Percentiles rank a stretch among this genome's conserved stretches.
Evolutionary conservation across 176 grass and related monocot genomes (phyloP).

Genomic region (Elymus sibiricus): DNA sequence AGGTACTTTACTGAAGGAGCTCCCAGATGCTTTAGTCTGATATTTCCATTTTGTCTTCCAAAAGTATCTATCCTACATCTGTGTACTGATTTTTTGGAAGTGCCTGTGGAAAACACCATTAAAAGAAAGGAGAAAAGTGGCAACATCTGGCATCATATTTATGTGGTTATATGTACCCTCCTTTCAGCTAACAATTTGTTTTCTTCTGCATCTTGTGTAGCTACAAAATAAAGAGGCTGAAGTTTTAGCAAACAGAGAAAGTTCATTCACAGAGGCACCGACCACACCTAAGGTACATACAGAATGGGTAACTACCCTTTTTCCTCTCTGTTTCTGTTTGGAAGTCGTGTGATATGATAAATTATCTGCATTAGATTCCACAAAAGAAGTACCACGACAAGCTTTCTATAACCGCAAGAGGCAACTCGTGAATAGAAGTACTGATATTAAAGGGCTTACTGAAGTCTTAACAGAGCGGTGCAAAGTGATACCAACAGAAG

Average conservation of each 20-base stretch:
- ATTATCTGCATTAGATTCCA: not conserved
- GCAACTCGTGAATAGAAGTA: conserved; percentile 1
- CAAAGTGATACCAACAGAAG: conserved; percentile 1
- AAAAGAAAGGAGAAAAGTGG: not conserved
- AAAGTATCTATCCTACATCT: conserved; percentile 5
- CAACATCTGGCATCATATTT: not conserved
- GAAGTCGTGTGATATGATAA: conserved; percentile 1
- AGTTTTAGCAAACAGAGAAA: conserved; percentile 76
- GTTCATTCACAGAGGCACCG: conserved; percentile 72
- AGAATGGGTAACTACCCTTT: not conserved
- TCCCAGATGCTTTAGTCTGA: conserved; percentile 10
- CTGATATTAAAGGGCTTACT: conserved; percentile 2
- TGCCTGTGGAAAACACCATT: not conserved
- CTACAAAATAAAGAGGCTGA: conserved; percentile 89
- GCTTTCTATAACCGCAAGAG: not conserved
- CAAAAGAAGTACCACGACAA: not conserved
- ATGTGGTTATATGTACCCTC: not conserved
- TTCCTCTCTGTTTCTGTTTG: not conserved
- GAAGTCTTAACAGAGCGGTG: not conserved
- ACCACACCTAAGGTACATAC: conserved; percentile 80
- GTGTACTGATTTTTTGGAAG: not conserved
- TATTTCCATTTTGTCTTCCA: not conserved
- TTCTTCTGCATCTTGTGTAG: conserved; percentile 39
- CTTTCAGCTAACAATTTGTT: conserved; percentile 21
- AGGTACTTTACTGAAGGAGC: conserved; percentile 46